phyloP scores from a whole-genome alignment of 2,329 filamentous ascomycete genomes.

The Hypomyces perniciosus region DNA sequence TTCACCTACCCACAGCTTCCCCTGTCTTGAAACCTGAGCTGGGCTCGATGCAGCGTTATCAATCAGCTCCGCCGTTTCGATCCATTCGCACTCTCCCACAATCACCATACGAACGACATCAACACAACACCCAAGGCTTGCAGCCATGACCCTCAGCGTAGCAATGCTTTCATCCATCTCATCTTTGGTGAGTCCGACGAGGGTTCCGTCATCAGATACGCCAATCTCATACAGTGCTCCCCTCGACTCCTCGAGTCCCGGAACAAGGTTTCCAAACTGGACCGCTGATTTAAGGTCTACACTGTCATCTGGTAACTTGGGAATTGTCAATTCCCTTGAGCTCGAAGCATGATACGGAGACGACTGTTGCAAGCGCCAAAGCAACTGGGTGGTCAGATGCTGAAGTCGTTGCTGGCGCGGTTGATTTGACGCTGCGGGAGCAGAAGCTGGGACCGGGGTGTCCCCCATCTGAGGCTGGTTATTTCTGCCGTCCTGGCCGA shows the following conservation, averaged over 20 bases:
- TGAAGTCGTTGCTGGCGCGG: slow-evolving; percentile 78
- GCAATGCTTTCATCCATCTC: slow-evolving; percentile 87
- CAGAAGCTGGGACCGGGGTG: slow-evolving; percentile 14
- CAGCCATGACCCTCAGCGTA: slow-evolving; percentile 85
- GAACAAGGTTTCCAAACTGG: slow-evolving; percentile 53
- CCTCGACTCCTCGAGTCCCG: slow-evolving; percentile 85
- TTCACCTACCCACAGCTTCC: slow-evolving; percentile 80
- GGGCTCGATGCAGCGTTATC: slow-evolving; percentile 21
- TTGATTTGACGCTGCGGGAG: slow-evolving; percentile 49
- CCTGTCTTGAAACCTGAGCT: slow-evolving; percentile 25
- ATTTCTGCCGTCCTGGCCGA: slow-evolving; percentile 1
- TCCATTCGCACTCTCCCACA: slow-evolving; percentile 80
- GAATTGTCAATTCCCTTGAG: slow-evolving; percentile 67
- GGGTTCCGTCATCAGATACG: slow-evolving; percentile 86
- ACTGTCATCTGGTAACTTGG: slow-evolving; percentile 63
- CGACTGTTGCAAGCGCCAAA: slow-evolving; percentile 94
- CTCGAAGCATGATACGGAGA: slow-evolving; percentile 83
- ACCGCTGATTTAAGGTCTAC: slow-evolving; percentile 40
- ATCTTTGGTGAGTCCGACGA: slow-evolving; percentile 81
- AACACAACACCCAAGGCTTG: slow-evolving; percentile 80
- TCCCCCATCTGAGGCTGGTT: slow-evolving; percentile 5
- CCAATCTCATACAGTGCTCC: slow-evolving; percentile 96
- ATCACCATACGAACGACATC: slow-evolving; percentile 74
- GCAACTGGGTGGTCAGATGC: slow-evolving; percentile 86
- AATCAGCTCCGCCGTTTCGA: slow-evolving; percentile 36